Base-by-base conservation (phyloP, 352 stramenopile species). In the Globisporangium takayamanum region DNA sequence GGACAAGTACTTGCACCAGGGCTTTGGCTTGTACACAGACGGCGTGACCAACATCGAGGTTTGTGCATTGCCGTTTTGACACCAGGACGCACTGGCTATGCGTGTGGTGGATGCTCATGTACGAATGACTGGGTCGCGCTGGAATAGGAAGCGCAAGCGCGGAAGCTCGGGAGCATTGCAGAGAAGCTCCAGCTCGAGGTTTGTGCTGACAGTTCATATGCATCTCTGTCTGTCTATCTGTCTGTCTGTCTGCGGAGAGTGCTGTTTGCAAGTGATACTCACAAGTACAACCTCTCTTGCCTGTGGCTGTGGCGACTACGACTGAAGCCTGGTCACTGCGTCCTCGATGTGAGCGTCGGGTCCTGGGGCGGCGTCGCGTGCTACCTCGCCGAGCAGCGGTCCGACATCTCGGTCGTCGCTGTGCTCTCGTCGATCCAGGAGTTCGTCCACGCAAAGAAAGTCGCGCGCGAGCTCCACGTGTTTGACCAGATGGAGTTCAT, bases 291-390 rank as follows among this genome's bases (percentile, higher is more conserved):
- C 22, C 22, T 22, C 28, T 33, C 28, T 33, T 33, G 28, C 28
- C 28, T 33, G 28, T 5, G 28, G 5, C 5, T 5, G 28, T 20
- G 45, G 20, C 44, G 14, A 39, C 12, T 28, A 16, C 42, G 16
- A 41, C 20, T 56, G 48, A 55, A 89, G 75, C 45, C 67, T 51
- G 71, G 76, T 0, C 68, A 90, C 11, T 74, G 67, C 25, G 64
- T 96, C n/a, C 69, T 96, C 12, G 88, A 96, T 46, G 68, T 96
- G n/a, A 80, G 75, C 42, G 70, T 92, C 36, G 86, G 84, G 3
- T 95, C 81, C 1, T 89, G 87, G 83, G 84, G 86, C 50, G 81
- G 84, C 0, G 78, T 95, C 16, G 80, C 77, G 11, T 83, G 83
- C 54, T 93, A 87, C 55, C 62, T 94, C 4, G 81, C 86, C 8